Percentiles rank a stretch among this genome's conserved stretches.
phyloP scores from a whole-genome alignment of 169 alveolate genomes.

The Plasmodium chabaudi region DNA sequence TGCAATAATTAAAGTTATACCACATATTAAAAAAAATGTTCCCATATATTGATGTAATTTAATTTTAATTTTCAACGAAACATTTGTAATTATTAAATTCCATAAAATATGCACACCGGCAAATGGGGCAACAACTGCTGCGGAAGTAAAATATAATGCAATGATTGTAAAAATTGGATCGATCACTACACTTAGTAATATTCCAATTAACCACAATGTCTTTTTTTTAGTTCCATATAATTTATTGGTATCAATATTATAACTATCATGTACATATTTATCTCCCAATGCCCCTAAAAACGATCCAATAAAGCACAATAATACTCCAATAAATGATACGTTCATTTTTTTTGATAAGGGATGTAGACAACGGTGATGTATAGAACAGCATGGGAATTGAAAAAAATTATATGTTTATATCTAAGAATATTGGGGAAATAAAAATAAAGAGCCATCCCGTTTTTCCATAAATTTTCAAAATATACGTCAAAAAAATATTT shows the following conservation, averaged over 20 bases:
- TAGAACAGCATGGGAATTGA: no score
- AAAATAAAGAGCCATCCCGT: no score
- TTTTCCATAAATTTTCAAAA: no score
- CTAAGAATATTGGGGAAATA: no score
- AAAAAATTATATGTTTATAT: no score
- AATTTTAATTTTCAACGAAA: constrained; percentile 48
- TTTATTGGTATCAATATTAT: constrained; percentile 11
- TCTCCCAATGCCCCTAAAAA: constrained; percentile 68
- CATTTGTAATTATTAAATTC: constrained; percentile 55
- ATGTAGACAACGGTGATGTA: no score
- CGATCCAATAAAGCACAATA: constrained; percentile 45
- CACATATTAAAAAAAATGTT: constrained; percentile 43
- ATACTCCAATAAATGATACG: constrained; percentile 29
- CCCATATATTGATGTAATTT: constrained; percentile 72
- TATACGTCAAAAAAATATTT: no score
- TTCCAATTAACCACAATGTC: constrained; percentile 39
- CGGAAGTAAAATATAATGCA: constrained; percentile 62
- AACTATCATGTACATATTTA: constrained; percentile 62
- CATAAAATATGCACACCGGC: constrained; percentile 72
- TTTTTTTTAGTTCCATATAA: constrained; percentile 10
- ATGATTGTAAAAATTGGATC: constrained; percentile 34
- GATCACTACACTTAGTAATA: constrained; percentile 32
- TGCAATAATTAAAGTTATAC: constrained; percentile 40
- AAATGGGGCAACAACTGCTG: constrained; percentile 67
- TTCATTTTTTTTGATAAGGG: constrained; percentile 19